Evolutionary conservation across 2,329 filamentous ascomycete species (phyloP), one percentile per base, ranked within the genome.

Genomic region (Epichloe scottii): DNA sequence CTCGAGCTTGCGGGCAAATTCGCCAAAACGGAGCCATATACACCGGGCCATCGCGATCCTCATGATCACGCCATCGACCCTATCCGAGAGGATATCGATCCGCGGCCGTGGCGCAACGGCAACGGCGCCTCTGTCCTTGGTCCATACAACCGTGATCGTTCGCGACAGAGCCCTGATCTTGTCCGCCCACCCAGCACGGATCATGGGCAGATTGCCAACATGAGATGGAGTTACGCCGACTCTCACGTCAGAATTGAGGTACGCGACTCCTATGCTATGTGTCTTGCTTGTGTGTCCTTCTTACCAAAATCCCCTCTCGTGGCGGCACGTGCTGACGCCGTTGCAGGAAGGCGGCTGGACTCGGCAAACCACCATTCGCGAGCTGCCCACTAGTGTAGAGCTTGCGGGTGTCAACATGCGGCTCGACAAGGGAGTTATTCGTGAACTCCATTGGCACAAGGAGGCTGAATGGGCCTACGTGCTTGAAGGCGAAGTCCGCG

Each of bases 361-460:
- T 1, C 75, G 85, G 23, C 82, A 89, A 65, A 88, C 84, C 0
- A 87, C 82, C 4, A 68, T 81, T 15, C 75, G 79, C 34, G 81
- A 85, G 65, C 71, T 87, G 3, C 74, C 77, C 34, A 76, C 76
- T 7, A 84, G 80, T 57, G 73, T 79, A n/a, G 82, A 88, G 62
- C 75, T 89, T 43, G 85, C 85, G 2, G 81, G 82, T 40, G 85
- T 89, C 50, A 87, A 89, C 63, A 89, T 89, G 85, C 78, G 85
- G 11, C 77, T 89, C 3, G 84, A 83, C 39, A 69, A 79, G 55
- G 84, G 84, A 37, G 85, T 83, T 34, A 87, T 87, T 58, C 82
- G 85, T 30, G 85, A 89, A 63, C 72, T 89, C 8, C 85, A 89
- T 62, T 89, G 85, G 85, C 85, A 89, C 71, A 87, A 85, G 58